phyloP scores from a whole-genome alignment of 495 filamentous ascomycete genomes.

The Xylaria castorea region DNA sequence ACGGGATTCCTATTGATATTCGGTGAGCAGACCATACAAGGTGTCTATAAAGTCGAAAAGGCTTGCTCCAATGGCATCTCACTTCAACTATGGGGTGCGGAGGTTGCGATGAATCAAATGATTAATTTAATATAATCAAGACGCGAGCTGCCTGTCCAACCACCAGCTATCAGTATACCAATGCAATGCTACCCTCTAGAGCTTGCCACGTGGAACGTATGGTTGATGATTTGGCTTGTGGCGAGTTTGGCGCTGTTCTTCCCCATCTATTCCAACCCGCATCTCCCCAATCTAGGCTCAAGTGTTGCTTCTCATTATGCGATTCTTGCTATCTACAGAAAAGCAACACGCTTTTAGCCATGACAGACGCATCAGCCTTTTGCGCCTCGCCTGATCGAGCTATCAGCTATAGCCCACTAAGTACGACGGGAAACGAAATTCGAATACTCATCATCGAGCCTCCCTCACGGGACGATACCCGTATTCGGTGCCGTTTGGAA shows the following conservation, averaged over 20 bases:
- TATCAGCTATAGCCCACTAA: slow-evolving; percentile 15
- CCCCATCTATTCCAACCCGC: slow-evolving; percentile 1
- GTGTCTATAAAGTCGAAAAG: neutral
- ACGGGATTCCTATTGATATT: neutral
- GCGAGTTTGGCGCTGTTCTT: neutral
- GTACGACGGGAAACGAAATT: slow-evolving; percentile 16
- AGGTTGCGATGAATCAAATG: neutral
- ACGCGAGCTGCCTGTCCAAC: neutral
- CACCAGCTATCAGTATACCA: neutral
- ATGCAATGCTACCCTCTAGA: slow-evolving; percentile 9
- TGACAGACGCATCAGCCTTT: slow-evolving; percentile 16
- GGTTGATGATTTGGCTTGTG: neutral
- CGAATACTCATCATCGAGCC: slow-evolving; percentile 22
- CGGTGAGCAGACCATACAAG: neutral
- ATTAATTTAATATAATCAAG: neutral
- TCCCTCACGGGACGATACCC: neutral
- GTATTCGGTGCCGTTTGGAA: slow-evolving; percentile 14
- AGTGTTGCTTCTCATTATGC: neutral
- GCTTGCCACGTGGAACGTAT: slow-evolving; percentile 27
- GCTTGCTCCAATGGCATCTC: neutral
- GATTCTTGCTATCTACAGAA: neutral
- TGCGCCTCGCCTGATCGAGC: slow-evolving; percentile 10
- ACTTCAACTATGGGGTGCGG: neutral
- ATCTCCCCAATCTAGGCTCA: neutral
- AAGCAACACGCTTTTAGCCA: neutral